Percentiles rank a stretch among this genome's conserved stretches.
Evolutionary conservation across 805 yeast species (phyloP).

Genomic region (Blastobotrys robertii): DNA sequence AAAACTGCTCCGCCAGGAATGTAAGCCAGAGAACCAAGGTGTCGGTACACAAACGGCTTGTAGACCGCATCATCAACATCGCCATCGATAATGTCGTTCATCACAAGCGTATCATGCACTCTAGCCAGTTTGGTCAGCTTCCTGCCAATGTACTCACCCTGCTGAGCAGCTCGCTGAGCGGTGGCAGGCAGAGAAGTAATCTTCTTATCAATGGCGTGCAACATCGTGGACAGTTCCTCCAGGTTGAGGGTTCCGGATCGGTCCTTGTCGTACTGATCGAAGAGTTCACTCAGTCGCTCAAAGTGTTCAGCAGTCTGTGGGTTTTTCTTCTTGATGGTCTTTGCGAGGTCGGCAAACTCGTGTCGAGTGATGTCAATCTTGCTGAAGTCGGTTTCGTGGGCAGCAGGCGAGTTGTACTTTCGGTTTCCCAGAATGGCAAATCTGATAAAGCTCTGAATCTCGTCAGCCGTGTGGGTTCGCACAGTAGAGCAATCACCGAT

Average conservation of each 20-base stretch:
- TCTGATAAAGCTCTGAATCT: conserved; percentile 41
- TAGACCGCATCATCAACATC: conserved; percentile 47
- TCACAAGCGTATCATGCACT: conserved; percentile 34
- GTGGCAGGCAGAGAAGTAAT: conserved; percentile 65
- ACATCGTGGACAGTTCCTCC: conserved; percentile 39
- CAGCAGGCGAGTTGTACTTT: conserved; percentile 11
- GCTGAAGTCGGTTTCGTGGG: conserved; percentile 32
- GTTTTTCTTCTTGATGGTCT: conserved; percentile 39
- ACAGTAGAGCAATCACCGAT: conserved; percentile 66
- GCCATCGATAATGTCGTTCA: conserved; percentile 39
- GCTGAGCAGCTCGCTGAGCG: conserved; percentile 66
- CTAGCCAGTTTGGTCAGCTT: conserved; percentile 46
- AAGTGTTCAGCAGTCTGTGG: conserved; percentile 54
- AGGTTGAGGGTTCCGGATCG: conserved; percentile 43
- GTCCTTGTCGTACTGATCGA: conserved; percentile 43
- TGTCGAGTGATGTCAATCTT: conserved; percentile 37
- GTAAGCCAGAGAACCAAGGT: conserved; percentile 59
- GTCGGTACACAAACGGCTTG: conserved; percentile 53
- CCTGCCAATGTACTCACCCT: conserved; percentile 55
- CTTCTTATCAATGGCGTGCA: conserved; percentile 49
- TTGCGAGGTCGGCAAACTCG: conserved; percentile 41
- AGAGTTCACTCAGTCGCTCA: conserved; percentile 38
- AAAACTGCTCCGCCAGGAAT: conserved; percentile 64
- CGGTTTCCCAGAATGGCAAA: conserved; percentile 15
- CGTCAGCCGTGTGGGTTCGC: conserved; percentile 48